Evolutionary conservation across 306 rosid species (phyloP).

Genomic region (Ormosia semicastrata): DNA sequence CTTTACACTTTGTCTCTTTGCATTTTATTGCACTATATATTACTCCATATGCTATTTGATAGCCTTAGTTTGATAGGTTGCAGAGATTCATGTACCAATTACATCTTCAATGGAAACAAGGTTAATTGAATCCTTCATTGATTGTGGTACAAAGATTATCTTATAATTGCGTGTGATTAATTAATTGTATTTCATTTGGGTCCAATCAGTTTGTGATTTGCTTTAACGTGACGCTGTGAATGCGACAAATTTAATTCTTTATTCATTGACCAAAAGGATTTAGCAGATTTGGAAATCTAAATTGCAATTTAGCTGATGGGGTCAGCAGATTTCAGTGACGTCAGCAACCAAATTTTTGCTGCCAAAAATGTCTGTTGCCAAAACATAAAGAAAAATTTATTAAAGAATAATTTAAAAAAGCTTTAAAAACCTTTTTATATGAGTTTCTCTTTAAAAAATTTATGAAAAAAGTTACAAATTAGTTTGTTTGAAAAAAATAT

Average conservation of each 20-base stretch:
- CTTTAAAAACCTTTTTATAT: too few species aligned
- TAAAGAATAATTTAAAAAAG: too few species aligned
- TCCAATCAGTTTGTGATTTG: not conserved
- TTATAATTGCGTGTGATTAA: not conserved
- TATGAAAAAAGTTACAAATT: too few species aligned
- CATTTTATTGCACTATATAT: not conserved
- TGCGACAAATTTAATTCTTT: not conserved
- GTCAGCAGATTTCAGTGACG: not conserved
- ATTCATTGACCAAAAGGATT: not conserved
- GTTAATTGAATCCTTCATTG: constrained; percentile 20
- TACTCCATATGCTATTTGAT: not conserved
- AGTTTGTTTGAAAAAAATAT: too few species aligned
- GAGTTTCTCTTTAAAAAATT: too few species aligned
- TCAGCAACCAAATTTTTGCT: not conserved
- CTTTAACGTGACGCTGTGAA: not conserved
- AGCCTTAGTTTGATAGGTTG: not conserved
- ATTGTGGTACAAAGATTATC: not conserved
- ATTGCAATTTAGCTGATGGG: not conserved
- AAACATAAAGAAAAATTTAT: not conserved
- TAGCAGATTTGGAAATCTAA: not conserved
- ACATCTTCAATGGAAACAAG: constrained; percentile 12
- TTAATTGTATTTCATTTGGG: not conserved
- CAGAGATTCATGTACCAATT: constrained; percentile 49
- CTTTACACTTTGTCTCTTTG: not conserved
- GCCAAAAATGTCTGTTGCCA: not conserved